phyloP scores from a whole-genome alignment of 192 early-diverging fungal species.

The Piromyces finnis region DNA sequence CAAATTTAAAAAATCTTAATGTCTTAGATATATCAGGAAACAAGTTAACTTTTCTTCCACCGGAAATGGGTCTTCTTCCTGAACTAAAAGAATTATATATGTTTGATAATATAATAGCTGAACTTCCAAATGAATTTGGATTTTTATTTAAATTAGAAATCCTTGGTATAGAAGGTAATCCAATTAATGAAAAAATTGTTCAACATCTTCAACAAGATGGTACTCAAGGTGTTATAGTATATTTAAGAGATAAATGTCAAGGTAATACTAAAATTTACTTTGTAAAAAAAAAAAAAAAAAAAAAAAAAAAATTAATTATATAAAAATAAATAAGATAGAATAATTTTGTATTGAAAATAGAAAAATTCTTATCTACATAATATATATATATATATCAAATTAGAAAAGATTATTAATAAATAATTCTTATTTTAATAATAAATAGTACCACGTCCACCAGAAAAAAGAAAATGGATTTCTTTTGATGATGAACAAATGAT shows the following conservation, averaged over 20 bases:
- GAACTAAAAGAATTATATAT: constrained; percentile 63
- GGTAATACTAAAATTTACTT: too few species aligned
- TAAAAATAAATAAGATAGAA: too few species aligned
- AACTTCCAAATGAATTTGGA: constrained; percentile 75
- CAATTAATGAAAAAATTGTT: constrained; percentile 62
- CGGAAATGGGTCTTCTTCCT: constrained; percentile 73
- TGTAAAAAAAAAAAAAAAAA: too few species aligned
- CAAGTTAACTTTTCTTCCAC: constrained; percentile 56
- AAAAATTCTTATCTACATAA: too few species aligned
- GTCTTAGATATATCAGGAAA: constrained; percentile 82
- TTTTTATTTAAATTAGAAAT: constrained; percentile 74
- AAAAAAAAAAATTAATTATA: too few species aligned
- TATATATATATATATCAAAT: too few species aligned
- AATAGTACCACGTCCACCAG: constrained; percentile 52
- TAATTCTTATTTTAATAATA: too few species aligned
- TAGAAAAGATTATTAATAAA: too few species aligned
- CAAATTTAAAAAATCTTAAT: constrained; percentile 42
- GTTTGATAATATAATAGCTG: constrained; percentile 79
- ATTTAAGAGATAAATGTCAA: constrained; percentile 73
- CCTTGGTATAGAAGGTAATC: constrained; percentile 89
- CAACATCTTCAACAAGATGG: constrained; percentile 73
- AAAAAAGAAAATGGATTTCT: constrained; percentile 76
- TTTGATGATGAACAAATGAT: constrained; percentile 55
- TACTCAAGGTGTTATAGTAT: constrained; percentile 58
- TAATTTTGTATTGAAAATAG: too few species aligned